A percentile compares a stretch with the other conserved stretches of the same genome.
Evolutionary conservation across 306 rosid genomes (phyloP).

Genomic region (Sicyos edulis): DNA sequence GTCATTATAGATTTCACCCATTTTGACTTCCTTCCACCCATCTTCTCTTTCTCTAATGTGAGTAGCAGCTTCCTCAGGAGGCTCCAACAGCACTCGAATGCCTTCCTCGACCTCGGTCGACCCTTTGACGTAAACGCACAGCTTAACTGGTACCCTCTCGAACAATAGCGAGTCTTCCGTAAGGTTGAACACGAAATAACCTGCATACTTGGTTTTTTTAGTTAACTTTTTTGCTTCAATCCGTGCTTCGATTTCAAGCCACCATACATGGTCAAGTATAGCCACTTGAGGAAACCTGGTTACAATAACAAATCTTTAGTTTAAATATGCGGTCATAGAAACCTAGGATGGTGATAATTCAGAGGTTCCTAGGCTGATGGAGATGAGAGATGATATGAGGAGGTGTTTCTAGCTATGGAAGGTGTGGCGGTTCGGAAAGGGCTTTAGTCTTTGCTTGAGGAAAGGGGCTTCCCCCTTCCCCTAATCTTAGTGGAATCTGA

Average conservation of each 20-base stretch:
- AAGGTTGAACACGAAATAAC: constrained; percentile 26
- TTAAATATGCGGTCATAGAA: too few species aligned
- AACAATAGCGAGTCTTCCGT: background rate
- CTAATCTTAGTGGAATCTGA: too few species aligned
- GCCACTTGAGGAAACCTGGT: constrained; percentile 29
- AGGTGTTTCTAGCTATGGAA: too few species aligned
- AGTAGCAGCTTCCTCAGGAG: background rate
- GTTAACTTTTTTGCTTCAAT: constrained; percentile 24
- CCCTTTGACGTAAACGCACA: background rate
- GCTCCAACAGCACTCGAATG: constrained; percentile 6
- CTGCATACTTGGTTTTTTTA: constrained; percentile 25
- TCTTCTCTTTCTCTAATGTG: constrained; percentile 14
- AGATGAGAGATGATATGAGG: too few species aligned
- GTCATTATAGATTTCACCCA: constrained; percentile 31
- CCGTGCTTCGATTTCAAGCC: constrained; percentile 26
- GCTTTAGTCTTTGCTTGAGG: too few species aligned
- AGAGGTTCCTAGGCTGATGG: too few species aligned
- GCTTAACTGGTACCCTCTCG: background rate
- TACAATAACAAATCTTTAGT: background rate
- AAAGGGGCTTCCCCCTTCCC: too few species aligned
- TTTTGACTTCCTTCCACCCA: constrained; percentile 30
- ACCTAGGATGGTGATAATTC: too few species aligned
- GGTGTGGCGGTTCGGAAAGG: too few species aligned
- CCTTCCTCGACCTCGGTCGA: background rate
- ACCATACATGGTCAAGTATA: constrained; percentile 9